Evolutionary conservation across 2,329 filamentous ascomycete genomes (phyloP).

Genomic region (Fusarium guadeloupense): DNA sequence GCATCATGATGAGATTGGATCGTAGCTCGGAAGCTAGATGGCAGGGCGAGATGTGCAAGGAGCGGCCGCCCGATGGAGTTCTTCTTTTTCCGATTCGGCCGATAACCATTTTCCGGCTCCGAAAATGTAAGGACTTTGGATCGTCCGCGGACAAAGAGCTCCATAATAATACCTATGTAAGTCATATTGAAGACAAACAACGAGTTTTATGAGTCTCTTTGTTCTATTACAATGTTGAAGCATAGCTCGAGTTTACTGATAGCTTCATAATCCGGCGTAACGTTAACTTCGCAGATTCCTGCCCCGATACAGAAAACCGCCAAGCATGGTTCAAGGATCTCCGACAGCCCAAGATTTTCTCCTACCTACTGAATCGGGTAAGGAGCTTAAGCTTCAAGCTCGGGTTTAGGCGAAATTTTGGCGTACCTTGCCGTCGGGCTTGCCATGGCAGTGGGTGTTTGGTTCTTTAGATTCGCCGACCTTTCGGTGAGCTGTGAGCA

Average conservation of each 20-base stretch:
- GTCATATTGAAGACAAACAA: background rate
- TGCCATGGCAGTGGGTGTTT: too few relatives aligned
- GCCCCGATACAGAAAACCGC: background rate
- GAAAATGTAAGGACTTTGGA: background rate
- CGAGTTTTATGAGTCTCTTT: background rate
- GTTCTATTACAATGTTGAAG: background rate
- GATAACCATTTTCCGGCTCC: conserved; percentile 14
- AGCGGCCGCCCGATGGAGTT: background rate
- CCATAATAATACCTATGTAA: background rate
- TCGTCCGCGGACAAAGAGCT: conserved; percentile 16
- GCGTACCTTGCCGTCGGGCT: conserved; percentile 9
- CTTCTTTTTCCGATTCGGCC: conserved; percentile 18
- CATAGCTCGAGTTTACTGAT: background rate
- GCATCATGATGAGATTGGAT: conserved; percentile 6
- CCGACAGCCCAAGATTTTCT: background rate
- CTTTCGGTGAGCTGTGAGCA: background rate
- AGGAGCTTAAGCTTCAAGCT: background rate
- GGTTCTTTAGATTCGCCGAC: conserved; percentile 23
- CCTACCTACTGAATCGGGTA: background rate
- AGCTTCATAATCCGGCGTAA: background rate
- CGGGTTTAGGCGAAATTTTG: conserved; percentile 4
- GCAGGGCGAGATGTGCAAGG: background rate
- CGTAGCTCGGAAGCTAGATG: background rate
- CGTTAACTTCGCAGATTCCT: background rate
- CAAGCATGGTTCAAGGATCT: conserved; percentile 1